These are phyloP conservation scores for Barbarea vulgaris DNA, from an alignment of 345 rosid genomes.

Conservation along the genomic window DNA sequence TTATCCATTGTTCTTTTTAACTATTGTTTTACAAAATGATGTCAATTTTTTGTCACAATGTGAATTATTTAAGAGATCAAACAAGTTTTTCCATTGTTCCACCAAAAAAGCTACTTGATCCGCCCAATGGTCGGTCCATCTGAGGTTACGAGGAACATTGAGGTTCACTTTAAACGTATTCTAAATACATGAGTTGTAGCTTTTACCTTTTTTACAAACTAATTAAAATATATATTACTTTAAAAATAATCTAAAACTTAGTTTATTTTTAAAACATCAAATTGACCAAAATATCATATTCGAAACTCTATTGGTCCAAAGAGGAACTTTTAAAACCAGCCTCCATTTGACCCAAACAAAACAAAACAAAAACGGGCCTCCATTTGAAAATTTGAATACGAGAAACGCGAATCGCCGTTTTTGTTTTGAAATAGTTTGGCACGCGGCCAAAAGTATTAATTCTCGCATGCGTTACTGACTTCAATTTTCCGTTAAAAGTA, in stretches of 20 bases:
- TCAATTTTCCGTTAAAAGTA: conserved; percentile 10
- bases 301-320: background rate
- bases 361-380: too few species aligned
- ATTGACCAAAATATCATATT: background rate
- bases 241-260: background rate
- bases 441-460: conserved; percentile 3
- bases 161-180: background rate
- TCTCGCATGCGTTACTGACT: conserved; percentile 24
- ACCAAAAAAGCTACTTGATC: background rate
- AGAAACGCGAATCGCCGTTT: background rate
- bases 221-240: too few species aligned
- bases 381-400: background rate
- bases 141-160: background rate
- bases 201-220: too few species aligned
- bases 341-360: too few species aligned
- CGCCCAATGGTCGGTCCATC: background rate
- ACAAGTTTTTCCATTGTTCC: background rate
- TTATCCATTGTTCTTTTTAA: too few species aligned
- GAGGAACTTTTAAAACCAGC: background rate
- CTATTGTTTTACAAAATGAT: background rate
- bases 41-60: background rate
- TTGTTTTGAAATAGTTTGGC: background rate
- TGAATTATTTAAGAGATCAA: background rate
- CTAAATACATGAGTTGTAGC: background rate
- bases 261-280: background rate